A percentile compares a stretch with the other conserved stretches of the same genome.
These are phyloP conservation scores for Neoarthrinium moseri DNA, from an alignment of 2,329 filamentous ascomycete genomes.

Conservation along the genomic window DNA sequence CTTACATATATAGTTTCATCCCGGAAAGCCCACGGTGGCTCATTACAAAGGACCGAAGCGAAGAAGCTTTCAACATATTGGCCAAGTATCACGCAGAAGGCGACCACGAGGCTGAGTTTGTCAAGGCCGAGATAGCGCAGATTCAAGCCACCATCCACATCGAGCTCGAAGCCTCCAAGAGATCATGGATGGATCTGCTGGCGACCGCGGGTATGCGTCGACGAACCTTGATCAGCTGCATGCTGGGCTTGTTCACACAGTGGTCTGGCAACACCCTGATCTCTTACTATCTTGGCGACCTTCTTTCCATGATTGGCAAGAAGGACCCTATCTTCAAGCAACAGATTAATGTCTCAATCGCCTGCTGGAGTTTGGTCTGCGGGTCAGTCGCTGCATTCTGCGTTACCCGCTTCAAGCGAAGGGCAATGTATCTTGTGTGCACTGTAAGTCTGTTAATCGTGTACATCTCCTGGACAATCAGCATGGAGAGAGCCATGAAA, in stretches of 20 bases:
- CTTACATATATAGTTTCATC: constrained; percentile 23
- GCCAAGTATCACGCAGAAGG: constrained; percentile 44
- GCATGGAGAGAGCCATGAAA: constrained; percentile 37
- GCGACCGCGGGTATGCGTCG: constrained; percentile 48
- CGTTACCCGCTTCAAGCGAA: constrained; percentile 34
- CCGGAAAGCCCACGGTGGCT: constrained; percentile 29
- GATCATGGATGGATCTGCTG: constrained; percentile 53
- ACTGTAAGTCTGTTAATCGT: constrained; percentile 41
- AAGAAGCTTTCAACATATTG: constrained; percentile 29
- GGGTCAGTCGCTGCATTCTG: constrained; percentile 39
- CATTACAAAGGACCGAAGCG: constrained; percentile 28
- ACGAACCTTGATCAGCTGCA: constrained; percentile 45
- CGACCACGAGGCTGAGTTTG: constrained; percentile 42
- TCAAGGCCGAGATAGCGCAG: constrained; percentile 24
- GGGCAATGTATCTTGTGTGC: constrained; percentile 37
- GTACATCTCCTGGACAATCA: constrained; percentile 51
- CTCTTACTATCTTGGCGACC: constrained; percentile 38
- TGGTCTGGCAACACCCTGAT: constrained; percentile 52
- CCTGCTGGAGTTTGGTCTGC: constrained; percentile 43
- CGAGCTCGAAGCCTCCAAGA: constrained; percentile 48
- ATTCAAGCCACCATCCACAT: constrained; percentile 27
- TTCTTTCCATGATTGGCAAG: constrained; percentile 45
- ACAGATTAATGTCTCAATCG: constrained; percentile 43
- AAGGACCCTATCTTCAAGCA: constrained; percentile 39
- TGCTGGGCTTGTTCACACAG: constrained; percentile 54